Base-by-base conservation (phyloP, 805 yeast genomes). In the Sugiyamaella qingdaonensis region DNA sequence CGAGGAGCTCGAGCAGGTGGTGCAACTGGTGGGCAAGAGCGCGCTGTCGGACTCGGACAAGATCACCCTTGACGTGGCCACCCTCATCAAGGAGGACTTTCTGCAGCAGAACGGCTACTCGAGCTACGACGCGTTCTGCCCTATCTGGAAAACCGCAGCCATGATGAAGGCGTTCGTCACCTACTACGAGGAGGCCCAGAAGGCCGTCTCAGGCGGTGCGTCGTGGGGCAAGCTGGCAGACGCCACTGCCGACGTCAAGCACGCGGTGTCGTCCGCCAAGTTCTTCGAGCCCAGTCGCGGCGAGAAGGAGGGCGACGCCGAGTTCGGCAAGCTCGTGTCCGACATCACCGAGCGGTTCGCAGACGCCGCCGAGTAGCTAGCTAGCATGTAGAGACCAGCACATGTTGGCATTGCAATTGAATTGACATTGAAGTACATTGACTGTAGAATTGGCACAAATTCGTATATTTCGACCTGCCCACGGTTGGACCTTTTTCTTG, bases 21-120 rank as follows among this genome's bases (percentile, higher is more conserved):
- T 94, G 58, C 99, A 94, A 78, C 83, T 94, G 69, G 99, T 94
- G 58, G 99, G 99, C 78, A 94, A 94, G 76, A 87, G 96, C 57
- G 98, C 99, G 4, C 78, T 94, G 64, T 88, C 97, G 9, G 99
- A 94, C 70, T 79, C 95, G 37, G 99, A 94, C 74, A 94, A 94
- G 78, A 94, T 94, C 72, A 87, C 97, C 24, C 79, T 94, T 68
- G 99, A 94, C 69, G 97, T 92, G 53, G 83, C 98, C 24, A 78
- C 79, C 29, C 80, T 94, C 70, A 85, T 94, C 73, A 94, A 94
- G 74, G 99, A 94, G 73, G 99, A 94, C 74, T 94, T 94, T 84
- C 79, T 94, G 71, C 99, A 94, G 77, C 99, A 94, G 78, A 94
- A 94, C 75, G 99, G 99, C 76, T 94, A 94, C 77, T 94, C 99